phyloP scores from a whole-genome alignment of 768 basidiomycete genomes.

The Russula sp. region DNA sequence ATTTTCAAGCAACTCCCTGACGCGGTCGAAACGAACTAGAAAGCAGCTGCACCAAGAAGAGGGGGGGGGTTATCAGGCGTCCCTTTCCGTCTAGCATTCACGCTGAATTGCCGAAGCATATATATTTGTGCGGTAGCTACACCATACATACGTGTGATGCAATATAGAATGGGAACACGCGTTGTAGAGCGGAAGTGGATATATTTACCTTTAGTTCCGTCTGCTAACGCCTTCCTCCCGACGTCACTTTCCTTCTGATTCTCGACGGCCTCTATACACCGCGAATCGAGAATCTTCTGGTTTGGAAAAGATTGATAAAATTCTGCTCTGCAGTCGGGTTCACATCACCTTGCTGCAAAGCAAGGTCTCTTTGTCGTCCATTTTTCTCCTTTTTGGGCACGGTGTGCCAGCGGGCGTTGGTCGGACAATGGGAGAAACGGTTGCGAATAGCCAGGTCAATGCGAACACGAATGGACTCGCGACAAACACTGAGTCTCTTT shows the following conservation, averaged over 20 bases:
- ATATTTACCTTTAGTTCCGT: constrained; percentile 87
- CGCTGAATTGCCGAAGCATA: constrained; percentile 21
- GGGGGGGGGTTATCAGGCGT: not conserved
- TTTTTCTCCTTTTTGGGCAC: no score
- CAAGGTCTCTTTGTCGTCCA: no score
- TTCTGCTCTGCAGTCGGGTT: constrained; percentile 51
- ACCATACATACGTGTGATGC: constrained; percentile 22
- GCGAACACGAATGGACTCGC: no score
- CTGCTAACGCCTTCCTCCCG: constrained; percentile 88
- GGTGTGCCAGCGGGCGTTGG: no score
- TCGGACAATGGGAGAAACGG: no score
- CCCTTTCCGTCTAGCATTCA: constrained; percentile 4
- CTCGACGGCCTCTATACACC: constrained; percentile 94
- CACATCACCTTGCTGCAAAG: no score
- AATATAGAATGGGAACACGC: not conserved
- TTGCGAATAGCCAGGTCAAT: no score
- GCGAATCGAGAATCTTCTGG: constrained; percentile 89
- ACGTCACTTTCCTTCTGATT: constrained; percentile 96
- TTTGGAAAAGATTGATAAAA: constrained; percentile 88
- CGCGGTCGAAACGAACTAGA: constrained; percentile 2
- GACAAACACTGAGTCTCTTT: no score
- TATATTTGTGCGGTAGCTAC: constrained; percentile 23
- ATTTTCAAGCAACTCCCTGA: constrained; percentile 38
- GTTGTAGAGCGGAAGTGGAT: no score
- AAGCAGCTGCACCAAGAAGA: no score